Conservation (phyloP, 169 alveolate species). For the Toxoplasma gondii region DNA sequence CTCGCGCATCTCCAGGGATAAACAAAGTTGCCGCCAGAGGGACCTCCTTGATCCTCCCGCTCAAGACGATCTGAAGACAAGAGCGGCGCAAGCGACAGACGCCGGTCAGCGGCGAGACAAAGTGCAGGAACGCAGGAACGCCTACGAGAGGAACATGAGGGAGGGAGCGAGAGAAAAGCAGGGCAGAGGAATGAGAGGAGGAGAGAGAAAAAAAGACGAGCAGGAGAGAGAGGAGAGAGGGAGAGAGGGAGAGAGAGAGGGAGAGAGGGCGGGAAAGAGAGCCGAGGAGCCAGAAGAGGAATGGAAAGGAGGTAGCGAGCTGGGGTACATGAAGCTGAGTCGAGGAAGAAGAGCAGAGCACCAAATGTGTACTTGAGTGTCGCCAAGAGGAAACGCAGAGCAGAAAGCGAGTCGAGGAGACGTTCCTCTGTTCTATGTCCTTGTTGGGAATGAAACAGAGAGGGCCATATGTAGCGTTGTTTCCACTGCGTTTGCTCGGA, state of each 20-base stretch:
- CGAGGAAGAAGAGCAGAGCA: too few species aligned
- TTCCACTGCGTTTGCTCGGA: too few species aligned
- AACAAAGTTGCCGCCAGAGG: conserved; percentile 65
- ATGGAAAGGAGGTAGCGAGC: too few species aligned
- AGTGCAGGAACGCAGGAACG: not conserved
- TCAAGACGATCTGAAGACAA: conserved; percentile 23
- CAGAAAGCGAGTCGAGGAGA: too few species aligned
- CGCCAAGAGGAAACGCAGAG: too few species aligned
- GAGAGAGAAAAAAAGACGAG: not conserved
- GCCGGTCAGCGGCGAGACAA: not conserved
- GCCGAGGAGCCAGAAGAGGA: too few species aligned
- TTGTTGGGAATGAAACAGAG: too few species aligned
- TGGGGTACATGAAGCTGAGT: too few species aligned
- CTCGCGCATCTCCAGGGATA: conserved; percentile 57
- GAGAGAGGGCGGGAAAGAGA: not conserved
- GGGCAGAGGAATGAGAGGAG: conserved; percentile 31
- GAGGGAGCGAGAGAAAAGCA: not conserved
- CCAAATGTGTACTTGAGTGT: too few species aligned
- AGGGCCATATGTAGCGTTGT: too few species aligned
- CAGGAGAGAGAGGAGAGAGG: not conserved
- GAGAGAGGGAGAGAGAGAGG: not conserved
- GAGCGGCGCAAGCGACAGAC: not conserved
- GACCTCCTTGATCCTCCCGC: conserved; percentile 63
- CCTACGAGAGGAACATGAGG: not conserved
- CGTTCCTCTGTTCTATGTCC: too few species aligned